These are phyloP conservation scores for Cyclocybe cylindracea DNA, from an alignment of 768 basidiomycete species.

Conservation along the genomic window DNA sequence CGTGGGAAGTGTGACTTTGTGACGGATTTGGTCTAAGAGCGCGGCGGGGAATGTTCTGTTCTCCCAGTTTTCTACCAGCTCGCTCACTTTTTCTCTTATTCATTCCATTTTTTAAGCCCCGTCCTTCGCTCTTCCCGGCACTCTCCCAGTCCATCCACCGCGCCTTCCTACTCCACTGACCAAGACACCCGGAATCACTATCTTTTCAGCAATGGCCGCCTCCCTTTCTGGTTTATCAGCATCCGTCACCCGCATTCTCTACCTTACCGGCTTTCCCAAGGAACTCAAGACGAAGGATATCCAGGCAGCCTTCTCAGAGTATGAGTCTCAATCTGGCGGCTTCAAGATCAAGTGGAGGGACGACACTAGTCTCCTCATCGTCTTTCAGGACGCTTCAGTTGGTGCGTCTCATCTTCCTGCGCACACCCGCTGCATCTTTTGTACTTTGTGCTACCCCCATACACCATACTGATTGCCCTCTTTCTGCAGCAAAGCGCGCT, in stretches of 20 bases:
- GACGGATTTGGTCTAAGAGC: conserved; percentile 17
- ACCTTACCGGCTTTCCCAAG: conserved; percentile 88
- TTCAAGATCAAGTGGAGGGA: conserved; percentile 99
- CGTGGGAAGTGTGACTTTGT: conserved; percentile 18
- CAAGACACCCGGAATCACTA: conserved; percentile 21
- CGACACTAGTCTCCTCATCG: conserved; percentile 92
- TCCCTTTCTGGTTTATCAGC: conserved; percentile 85
- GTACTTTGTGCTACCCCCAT: background rate
- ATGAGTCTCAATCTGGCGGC: conserved; percentile 83
- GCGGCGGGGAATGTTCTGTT: background rate
- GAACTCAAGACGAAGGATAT: conserved; percentile 98
- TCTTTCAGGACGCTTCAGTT: conserved; percentile 86
- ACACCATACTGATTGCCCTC: conserved; percentile 2
- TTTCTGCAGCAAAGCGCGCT: conserved; percentile 80
- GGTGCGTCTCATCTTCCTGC: conserved; percentile 58
- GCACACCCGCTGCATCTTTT: background rate
- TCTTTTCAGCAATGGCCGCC: conserved; percentile 55
- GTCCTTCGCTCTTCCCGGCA: conserved; percentile 20
- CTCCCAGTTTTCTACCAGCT: conserved; percentile 10
- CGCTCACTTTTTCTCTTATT: conserved; percentile 17
- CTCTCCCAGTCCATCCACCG: conserved; percentile 11
- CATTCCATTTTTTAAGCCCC: conserved; percentile 19
- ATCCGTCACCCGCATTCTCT: conserved; percentile 94
- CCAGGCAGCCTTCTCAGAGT: conserved; percentile 86
- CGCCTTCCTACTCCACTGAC: conserved; percentile 15